Evolutionary conservation across 2,329 filamentous ascomycete genomes (phyloP).

Genomic region (Thielaviopsis ethacetica): DNA sequence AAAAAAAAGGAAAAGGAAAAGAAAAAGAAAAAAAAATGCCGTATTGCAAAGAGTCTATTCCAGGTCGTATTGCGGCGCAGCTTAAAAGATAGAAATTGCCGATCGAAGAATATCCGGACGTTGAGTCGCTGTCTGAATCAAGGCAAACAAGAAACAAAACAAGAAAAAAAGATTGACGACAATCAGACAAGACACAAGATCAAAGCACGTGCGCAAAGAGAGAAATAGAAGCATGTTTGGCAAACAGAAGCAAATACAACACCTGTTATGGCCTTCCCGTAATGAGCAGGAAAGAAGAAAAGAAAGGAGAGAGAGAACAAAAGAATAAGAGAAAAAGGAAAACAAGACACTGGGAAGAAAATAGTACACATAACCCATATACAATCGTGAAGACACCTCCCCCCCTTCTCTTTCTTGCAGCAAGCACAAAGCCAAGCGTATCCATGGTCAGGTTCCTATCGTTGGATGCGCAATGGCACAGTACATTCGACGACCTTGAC

Average conservation of each 20-base stretch:
- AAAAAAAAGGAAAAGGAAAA: not conserved
- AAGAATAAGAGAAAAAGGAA: not conserved
- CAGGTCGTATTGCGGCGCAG: not conserved
- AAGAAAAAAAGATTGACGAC: not conserved
- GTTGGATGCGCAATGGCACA: not conserved
- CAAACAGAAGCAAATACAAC: too few species aligned
- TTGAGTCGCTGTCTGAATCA: not conserved
- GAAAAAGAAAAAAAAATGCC: not conserved
- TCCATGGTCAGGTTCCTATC: not conserved
- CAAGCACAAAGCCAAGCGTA: not conserved
- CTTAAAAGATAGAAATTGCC: not conserved
- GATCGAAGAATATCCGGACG: too few species aligned
- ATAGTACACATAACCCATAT: conserved; percentile 12
- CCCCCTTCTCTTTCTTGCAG: conserved; percentile 4
- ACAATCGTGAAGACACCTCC: conserved; percentile 9
- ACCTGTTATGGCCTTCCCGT: too few species aligned
- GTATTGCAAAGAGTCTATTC: not conserved
- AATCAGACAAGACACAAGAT: not conserved
- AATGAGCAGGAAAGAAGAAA: not conserved
- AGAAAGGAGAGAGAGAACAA: not conserved
- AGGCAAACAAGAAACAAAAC: not conserved
- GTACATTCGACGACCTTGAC: not conserved
- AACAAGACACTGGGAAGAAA: not conserved
- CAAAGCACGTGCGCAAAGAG: not conserved
- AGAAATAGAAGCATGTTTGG: not conserved